phyloP scores from a whole-genome alignment of 1,284 basidiomycete genomes.

The Malassezia dermatis region DNA sequence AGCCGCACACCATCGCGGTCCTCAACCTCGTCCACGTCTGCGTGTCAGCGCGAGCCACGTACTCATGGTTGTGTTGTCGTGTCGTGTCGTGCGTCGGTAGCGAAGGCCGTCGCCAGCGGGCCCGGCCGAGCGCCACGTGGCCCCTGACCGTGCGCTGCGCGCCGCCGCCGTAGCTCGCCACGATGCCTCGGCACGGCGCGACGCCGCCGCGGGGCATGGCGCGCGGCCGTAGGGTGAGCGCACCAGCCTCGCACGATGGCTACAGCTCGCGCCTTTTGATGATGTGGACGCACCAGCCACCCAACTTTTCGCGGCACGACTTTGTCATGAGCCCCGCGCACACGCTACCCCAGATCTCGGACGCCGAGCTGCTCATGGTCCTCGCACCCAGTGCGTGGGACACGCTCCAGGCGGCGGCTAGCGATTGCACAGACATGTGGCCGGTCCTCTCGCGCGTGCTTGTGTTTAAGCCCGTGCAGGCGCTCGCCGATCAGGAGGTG shows the following conservation, averaged over 20 bases:
- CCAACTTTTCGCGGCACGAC: constrained; percentile 39
- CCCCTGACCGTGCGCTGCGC: background rate
- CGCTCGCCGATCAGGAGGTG: constrained; percentile 30
- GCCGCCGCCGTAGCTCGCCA: background rate
- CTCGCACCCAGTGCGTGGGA: background rate
- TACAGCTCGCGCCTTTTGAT: constrained; percentile 13
- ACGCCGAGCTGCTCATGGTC: constrained; percentile 37
- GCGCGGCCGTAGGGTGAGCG: background rate
- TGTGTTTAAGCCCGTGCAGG: constrained; percentile 33
- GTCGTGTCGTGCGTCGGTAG: constrained; percentile 1
- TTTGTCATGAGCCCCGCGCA: constrained; percentile 41
- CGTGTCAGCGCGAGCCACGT: background rate
- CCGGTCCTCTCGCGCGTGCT: constrained; percentile 11
- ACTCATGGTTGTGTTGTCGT: constrained; percentile 9
- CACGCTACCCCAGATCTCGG: constrained; percentile 28
- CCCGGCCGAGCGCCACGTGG: constrained; percentile 13
- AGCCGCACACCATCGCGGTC: constrained; percentile 49
- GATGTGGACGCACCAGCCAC: constrained; percentile 44
- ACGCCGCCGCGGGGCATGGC: background rate
- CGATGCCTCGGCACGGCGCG: background rate
- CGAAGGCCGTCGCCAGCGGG: background rate
- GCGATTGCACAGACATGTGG: background rate
- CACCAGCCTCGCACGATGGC: background rate
- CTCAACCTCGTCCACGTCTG: constrained; percentile 48
- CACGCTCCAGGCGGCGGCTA: background rate